These are phyloP conservation scores for Boletus speciosus DNA, from an alignment of 768 basidiomycete genomes.

Conservation along the genomic window DNA sequence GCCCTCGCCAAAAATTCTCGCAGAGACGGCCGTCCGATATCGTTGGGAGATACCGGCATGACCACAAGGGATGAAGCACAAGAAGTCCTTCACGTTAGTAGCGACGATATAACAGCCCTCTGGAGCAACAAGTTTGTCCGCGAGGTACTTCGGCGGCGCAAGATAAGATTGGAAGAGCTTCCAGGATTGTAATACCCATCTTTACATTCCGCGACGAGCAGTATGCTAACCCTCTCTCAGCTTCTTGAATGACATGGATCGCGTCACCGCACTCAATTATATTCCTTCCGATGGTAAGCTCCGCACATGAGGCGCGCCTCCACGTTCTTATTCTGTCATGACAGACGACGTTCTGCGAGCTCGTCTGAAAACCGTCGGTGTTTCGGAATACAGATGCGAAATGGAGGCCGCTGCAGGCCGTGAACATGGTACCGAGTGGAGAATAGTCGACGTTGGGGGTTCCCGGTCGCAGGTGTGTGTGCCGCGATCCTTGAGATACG, in stretches of 20 bases:
- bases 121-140: conserved; percentile 45
- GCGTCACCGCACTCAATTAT: conserved; percentile 43
- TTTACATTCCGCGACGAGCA: not conserved
- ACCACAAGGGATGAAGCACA: conserved; percentile 36
- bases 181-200: conserved; percentile 43
- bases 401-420: conserved; percentile 60
- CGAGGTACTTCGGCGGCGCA: conserved; percentile 41
- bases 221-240: conserved; percentile 20
- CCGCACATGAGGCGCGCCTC: not conserved
- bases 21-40: conserved; percentile 24
- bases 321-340: conserved; percentile 4
- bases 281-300: conserved; percentile 45
- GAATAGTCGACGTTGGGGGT: conserved; percentile 53
- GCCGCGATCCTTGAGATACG: not conserved
- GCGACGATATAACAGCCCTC: conserved; percentile 42
- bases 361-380: conserved; percentile 63
- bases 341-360: conserved; percentile 51
- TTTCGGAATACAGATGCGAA: conserved; percentile 79
- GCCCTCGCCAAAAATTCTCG: conserved; percentile 40
- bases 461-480: conserved; percentile 47
- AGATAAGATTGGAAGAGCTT: conserved; percentile 48
- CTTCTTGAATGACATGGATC: conserved; percentile 50
- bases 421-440: conserved; percentile 52
- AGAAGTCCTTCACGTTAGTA: conserved; percentile 38
- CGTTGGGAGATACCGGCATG: conserved; percentile 28